These are phyloP conservation scores for Violaceomyces palustris DNA, from an alignment of 1,284 basidiomycete species.

Conservation along the genomic window DNA sequence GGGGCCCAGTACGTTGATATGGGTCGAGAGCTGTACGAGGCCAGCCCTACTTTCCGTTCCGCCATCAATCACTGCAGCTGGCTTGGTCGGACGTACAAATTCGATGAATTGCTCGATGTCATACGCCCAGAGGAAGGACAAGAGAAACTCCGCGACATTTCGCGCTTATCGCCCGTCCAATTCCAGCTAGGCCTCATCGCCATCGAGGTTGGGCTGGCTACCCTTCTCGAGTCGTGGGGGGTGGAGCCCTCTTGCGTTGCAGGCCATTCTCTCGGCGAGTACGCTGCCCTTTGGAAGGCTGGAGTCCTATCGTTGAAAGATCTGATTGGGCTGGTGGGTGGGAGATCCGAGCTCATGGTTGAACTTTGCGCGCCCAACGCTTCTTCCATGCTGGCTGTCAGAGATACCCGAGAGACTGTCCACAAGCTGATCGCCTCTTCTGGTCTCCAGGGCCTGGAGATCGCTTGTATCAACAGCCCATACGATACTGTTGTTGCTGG, in stretches of 20 bases:
- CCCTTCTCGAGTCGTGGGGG: slow-evolving; percentile 20
- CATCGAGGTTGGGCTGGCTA: slow-evolving; percentile 12
- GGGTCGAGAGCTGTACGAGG: slow-evolving; percentile 18
- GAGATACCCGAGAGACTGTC: slow-evolving; percentile 7
- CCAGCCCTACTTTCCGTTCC: slow-evolving; percentile 9
- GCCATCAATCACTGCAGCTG: slow-evolving; percentile 17
- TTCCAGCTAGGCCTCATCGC: slow-evolving; percentile 28
- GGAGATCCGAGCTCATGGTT: slow-evolving; percentile 23
- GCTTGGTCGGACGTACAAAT: too few species aligned
- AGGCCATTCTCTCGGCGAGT: slow-evolving; percentile 36
- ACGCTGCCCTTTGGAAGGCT: slow-evolving; percentile 20
- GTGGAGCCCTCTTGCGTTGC: slow-evolving; percentile 10
- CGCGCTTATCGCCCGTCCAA: slow-evolving; percentile 15
- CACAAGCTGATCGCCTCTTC: slow-evolving; percentile 6
- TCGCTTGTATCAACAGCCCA: slow-evolving; percentile 31
- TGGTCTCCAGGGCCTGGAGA: slow-evolving; percentile 8
- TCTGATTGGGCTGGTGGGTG: slow-evolving; percentile 22
- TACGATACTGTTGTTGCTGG: slow-evolving; percentile 28
- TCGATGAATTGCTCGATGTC: slow-evolving; percentile 13
- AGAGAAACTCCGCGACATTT: slow-evolving; percentile 11
- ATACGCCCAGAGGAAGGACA: slow-evolving; percentile 5
- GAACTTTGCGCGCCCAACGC: slow-evolving; percentile 17
- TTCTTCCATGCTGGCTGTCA: slow-evolving; percentile 28
- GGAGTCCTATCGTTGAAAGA: slow-evolving; percentile 16
- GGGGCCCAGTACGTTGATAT: slow-evolving; percentile 31